Base-by-base conservation (phyloP, 768 basidiomycete species). In the Leucocoprinus birnbaumii region DNA sequence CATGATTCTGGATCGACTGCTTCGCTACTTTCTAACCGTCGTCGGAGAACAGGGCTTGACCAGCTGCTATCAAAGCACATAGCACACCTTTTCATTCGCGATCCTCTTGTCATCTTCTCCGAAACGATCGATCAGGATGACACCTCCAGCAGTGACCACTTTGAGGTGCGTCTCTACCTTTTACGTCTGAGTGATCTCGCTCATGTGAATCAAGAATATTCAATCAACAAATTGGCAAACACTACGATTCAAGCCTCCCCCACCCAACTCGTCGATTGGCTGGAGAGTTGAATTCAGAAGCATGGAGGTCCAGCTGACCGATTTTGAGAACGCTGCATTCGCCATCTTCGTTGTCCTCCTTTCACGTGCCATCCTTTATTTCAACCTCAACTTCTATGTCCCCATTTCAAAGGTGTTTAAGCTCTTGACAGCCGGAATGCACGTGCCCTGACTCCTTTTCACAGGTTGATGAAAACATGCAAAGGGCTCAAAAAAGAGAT, bases 181-280 rank as follows among this genome's bases (percentile, higher is more conserved):
- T 26, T 38, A 3, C 27, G 51, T 7, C 55, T 1, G 9, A 13
- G 19, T n/a, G 41, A 18, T 31, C 10, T 22, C n/a, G 27, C 13
- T 55, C 22, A 24, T 26, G n/a, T 57, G 38, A 48, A 38, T 48
- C 4, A 68, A 96, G 90, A 98, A 98, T 65, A 87, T 99, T 22
- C 97, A 99, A 82, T 98, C 97, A 2, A 99, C 97, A 3, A 99
- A 99, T 65, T 99, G 97, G 97, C 97, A 99, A 73, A 98, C 97
- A 0, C 77, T 99, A 27, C 84, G 97, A 46, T 99, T 99, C 82
- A 99, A 99, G 68, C 97, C 97, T 2, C 97, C 97, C 11, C 96
- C 97, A 24, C 87, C 91, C 3, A 86, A 90, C 52, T 94, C 96
- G 4, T 68, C 84, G 6, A 98, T 98, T 52, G 97, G 96, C 27